phyloP scores from a whole-genome alignment of 768 basidiomycete genomes.

The Lentinula sp. region DNA sequence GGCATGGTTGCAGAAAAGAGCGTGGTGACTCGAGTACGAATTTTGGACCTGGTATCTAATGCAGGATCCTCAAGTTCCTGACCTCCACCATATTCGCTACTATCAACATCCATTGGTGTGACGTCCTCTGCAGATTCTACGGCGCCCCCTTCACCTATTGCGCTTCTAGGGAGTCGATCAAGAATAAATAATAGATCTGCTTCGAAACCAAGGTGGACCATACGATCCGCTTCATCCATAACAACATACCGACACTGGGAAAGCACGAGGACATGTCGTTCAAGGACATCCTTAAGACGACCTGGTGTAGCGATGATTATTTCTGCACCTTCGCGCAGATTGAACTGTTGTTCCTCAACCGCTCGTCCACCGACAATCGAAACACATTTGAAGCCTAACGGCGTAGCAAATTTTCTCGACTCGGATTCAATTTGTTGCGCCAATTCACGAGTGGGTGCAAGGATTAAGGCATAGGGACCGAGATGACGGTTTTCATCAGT shows the following conservation, averaged over 20 bases:
- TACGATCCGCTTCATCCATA: constrained; percentile 99
- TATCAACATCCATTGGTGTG: constrained; percentile 65
- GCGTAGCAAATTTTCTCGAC: constrained; percentile 84
- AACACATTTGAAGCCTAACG: constrained; percentile 89
- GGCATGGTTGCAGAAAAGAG: constrained; percentile 99
- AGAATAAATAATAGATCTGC: constrained; percentile 90
- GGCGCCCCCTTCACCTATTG: constrained; percentile 41
- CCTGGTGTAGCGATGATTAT: constrained; percentile 99
- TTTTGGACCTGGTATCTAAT: constrained; percentile 29
- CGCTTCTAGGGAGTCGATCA: constrained; percentile 66
- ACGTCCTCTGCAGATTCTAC: constrained; percentile 82
- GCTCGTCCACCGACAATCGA: constrained; percentile 98
- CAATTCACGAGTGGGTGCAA: constrained; percentile 97
- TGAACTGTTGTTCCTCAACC: constrained; percentile 97
- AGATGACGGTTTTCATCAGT: constrained; percentile 91
- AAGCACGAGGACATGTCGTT: constrained; percentile 91
- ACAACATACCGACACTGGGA: constrained; percentile 98
- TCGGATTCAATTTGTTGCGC: constrained; percentile 97
- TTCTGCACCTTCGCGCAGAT: constrained; percentile 95
- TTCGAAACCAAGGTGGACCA: constrained; percentile 98
- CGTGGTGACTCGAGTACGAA: constrained; percentile 87
- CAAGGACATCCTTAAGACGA: constrained; percentile 95
- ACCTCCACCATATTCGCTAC: constrained; percentile 33
- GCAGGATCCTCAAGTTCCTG: constrained; percentile 34
- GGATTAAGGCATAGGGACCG: constrained; percentile 88